phyloP scores from a whole-genome alignment of 129 eudicot genomes.

The Pittosporum tobira region DNA sequence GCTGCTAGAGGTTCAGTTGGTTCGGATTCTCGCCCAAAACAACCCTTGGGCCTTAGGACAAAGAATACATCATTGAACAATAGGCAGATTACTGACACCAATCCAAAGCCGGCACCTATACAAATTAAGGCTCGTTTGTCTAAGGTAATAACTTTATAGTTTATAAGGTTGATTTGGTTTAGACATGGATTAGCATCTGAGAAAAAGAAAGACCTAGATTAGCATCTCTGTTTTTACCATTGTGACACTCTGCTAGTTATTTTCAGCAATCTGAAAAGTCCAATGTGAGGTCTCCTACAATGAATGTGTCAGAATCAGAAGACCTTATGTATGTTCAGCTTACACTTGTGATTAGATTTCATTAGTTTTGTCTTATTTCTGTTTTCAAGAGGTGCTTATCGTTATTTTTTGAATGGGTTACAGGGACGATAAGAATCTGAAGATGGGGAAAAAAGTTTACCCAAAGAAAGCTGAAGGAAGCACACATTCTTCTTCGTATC shows the following conservation, averaged over 20 bases:
- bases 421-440: conserved; percentile 57
- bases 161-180: not conserved
- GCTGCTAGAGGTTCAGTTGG: conserved; percentile 33
- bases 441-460: conserved; percentile 30
- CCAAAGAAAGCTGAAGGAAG: conserved; percentile 45
- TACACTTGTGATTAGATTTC: conserved; percentile 5
- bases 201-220: too few relatives aligned
- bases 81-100: conserved; percentile 19
- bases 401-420: conserved; percentile 11
- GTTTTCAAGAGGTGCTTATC: conserved; percentile 7
- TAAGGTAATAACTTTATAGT: conserved; percentile 38
- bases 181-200: too few relatives aligned
- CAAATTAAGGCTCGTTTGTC: conserved; percentile 25
- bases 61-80: conserved; percentile 34
- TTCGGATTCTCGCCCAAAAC: conserved; percentile 30
- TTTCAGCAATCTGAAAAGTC: conserved; percentile 36
- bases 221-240: not conserved
- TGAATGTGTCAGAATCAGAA: conserved; percentile 32
- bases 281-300: conserved; percentile 28
- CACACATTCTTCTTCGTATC: conserved; percentile 49
- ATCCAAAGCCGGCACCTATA: conserved; percentile 29
- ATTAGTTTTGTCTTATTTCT: not conserved
- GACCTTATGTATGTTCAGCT: conserved; percentile 48
- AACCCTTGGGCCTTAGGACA: conserved; percentile 23
- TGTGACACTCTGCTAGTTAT: conserved; percentile 7